These are phyloP conservation scores for Catharanthus roseus DNA, from an alignment of 257 asterid species.

Conservation along the genomic window DNA sequence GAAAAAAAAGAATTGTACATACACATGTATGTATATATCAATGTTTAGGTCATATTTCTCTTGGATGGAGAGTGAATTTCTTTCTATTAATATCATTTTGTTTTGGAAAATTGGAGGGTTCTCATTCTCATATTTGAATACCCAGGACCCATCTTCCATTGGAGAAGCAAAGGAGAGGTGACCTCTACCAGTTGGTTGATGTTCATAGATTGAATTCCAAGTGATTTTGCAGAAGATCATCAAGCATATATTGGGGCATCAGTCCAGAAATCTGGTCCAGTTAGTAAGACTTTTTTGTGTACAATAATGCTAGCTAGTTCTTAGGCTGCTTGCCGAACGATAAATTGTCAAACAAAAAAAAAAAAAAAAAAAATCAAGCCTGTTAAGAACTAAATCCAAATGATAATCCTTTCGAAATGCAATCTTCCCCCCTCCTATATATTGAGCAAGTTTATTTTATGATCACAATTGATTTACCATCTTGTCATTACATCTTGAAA, in stretches of 20 bases:
- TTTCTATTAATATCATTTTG: not conserved
- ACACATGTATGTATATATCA: not conserved
- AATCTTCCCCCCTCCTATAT: too few relatives aligned
- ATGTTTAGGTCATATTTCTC: too few relatives aligned
- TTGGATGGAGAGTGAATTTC: not conserved
- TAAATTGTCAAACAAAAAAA: too few relatives aligned
- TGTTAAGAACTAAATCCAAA: too few relatives aligned
- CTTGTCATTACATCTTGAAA: too few relatives aligned
- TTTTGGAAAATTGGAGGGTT: not conserved
- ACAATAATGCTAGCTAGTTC: not conserved
- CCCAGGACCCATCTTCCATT: conserved; percentile 77
- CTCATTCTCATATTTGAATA: not conserved
- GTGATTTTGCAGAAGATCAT: conserved; percentile 15
- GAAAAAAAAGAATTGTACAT: too few relatives aligned
- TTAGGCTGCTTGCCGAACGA: too few relatives aligned
- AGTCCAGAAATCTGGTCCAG: not conserved
- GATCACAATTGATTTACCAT: too few relatives aligned
- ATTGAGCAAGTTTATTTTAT: too few relatives aligned
- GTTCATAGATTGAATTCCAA: conserved; percentile 53
- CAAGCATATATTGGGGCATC: not conserved
- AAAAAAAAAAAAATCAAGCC: too few relatives aligned
- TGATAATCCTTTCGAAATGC: too few relatives aligned
- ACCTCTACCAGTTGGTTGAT: conserved; percentile 88
- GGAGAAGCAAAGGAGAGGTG: conserved; percentile 89
- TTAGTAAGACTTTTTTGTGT: not conserved